These are phyloP conservation scores for Austropuccinia psidii DNA, from an alignment of 1,284 basidiomycete species.

Conservation along the genomic window DNA sequence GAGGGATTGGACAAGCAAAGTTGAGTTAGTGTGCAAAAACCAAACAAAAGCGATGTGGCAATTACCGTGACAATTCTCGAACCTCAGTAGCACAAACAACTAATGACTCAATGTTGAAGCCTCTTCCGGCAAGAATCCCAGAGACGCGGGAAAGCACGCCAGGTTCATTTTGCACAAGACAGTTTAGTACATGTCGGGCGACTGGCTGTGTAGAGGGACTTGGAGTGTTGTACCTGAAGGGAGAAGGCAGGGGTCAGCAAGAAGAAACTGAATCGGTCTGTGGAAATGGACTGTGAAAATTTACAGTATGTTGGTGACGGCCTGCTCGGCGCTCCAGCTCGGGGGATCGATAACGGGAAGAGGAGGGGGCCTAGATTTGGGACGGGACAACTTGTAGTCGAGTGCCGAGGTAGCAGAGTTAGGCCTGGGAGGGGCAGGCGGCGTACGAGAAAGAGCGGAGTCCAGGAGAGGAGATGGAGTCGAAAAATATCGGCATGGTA, in stretches of 20 bases:
- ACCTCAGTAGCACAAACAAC: slow-evolving; percentile 99
- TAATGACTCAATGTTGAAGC: slow-evolving; percentile 96
- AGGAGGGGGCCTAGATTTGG: slow-evolving; percentile 46
- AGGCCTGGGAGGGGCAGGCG: slow-evolving; percentile 53
- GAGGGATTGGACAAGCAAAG: neutral
- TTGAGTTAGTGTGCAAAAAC: neutral
- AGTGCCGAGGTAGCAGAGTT: slow-evolving; percentile 87
- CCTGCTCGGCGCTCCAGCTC: slow-evolving; percentile 75
- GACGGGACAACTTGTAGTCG: slow-evolving; percentile 77
- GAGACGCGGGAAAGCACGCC: slow-evolving; percentile 96
- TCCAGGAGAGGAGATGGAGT: too few species aligned
- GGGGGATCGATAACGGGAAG: slow-evolving; percentile 40
- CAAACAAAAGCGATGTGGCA: neutral
- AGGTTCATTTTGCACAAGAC: slow-evolving; percentile 98
- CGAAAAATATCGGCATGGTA: too few species aligned
- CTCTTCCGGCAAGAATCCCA: slow-evolving; percentile 90
- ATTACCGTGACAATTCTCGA: slow-evolving; percentile 72
- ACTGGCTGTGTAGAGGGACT: slow-evolving; percentile 41
- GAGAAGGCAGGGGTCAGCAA: neutral
- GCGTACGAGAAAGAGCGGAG: too few species aligned
- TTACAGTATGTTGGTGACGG: slow-evolving; percentile 83
- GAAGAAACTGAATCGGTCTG: neutral
- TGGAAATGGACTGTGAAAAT: neutral
- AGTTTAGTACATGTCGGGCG: slow-evolving; percentile 84
- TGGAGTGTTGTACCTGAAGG: slow-evolving; percentile 60